Evolutionary conservation across 2,329 filamentous ascomycete genomes (phyloP).

Genomic region (Coniochaeta sp.): DNA sequence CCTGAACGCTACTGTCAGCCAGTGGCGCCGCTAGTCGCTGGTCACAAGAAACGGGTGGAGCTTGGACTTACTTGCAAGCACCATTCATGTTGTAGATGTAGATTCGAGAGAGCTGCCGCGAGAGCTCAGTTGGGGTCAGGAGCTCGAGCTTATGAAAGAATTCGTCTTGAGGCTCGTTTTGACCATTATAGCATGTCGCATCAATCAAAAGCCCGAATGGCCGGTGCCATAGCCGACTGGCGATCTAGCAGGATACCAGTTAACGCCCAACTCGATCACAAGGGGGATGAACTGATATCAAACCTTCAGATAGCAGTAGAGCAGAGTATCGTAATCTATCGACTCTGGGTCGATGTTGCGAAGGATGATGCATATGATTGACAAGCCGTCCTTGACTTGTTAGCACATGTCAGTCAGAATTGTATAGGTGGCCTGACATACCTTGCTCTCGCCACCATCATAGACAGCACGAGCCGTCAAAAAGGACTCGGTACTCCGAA

Average conservation of each 20-base stretch:
- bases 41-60: neutral
- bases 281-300: slow-evolving; percentile 9
- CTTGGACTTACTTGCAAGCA: slow-evolving; percentile 46
- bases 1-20: slow-evolving; percentile 18
- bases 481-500: slow-evolving; percentile 57
- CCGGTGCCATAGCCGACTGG: slow-evolving; percentile 62
- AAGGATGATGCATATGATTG: slow-evolving; percentile 63
- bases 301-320: slow-evolving; percentile 63
- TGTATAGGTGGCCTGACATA: slow-evolving; percentile 21
- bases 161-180: slow-evolving; percentile 59
- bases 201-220: slow-evolving; percentile 63
- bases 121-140: slow-evolving; percentile 55
- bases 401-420: neutral
- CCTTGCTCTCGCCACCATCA: slow-evolving; percentile 64
- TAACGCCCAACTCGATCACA: neutral
- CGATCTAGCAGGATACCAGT: slow-evolving; percentile 41
- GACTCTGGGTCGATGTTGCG: slow-evolving; percentile 60
- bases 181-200: slow-evolving; percentile 63
- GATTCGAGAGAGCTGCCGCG: slow-evolving; percentile 50
- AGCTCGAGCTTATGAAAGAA: slow-evolving; percentile 57
- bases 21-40: neutral
- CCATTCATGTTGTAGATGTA: slow-evolving; percentile 72
- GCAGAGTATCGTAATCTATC: slow-evolving; percentile 57
- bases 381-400: slow-evolving; percentile 50
- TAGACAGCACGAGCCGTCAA: slow-evolving; percentile 60